These are phyloP conservation scores for Syzygium syzygioides DNA, from an alignment of 441 rosid genomes.

Conservation along the genomic window DNA sequence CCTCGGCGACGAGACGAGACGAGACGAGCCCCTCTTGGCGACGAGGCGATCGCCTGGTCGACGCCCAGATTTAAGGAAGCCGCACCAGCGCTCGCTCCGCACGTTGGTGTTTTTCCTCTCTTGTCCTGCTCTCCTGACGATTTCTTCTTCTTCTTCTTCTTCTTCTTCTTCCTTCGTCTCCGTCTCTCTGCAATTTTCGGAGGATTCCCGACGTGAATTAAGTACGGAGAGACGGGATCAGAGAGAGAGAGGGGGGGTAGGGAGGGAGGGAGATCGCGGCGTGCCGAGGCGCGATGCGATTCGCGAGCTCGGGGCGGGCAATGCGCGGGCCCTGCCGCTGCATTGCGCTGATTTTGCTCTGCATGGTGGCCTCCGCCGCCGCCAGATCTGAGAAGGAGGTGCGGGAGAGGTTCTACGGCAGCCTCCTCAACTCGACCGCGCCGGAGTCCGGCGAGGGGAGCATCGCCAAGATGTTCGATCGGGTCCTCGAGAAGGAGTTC, in stretches of 20 bases:
- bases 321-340: neutral
- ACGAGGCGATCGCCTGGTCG: neutral
- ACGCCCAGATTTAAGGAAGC: neutral
- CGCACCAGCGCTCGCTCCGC: neutral
- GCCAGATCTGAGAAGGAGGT: conserved; percentile 85
- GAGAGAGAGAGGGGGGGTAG: neutral
- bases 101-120: neutral
- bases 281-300: neutral
- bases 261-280: neutral
- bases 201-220: neutral
- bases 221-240: neutral
- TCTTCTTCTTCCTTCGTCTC: neutral
- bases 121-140: neutral
- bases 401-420: conserved; percentile 87
- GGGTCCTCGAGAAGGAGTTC: conserved; percentile 90
- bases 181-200: neutral
- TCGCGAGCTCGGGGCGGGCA: neutral
- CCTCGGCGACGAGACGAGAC: neutral
- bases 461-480: conserved; percentile 91
- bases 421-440: conserved; percentile 59
- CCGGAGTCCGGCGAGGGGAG: conserved; percentile 62
- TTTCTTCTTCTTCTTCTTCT: neutral
- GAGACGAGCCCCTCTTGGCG: neutral
- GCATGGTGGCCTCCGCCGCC: conserved; percentile 15
- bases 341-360: conserved; percentile 2